Percentiles rank a stretch among this genome's conserved stretches.
phyloP scores from a whole-genome alignment of 2,329 filamentous ascomycete genomes.

The Lasiodiplodia hormozganensis region DNA sequence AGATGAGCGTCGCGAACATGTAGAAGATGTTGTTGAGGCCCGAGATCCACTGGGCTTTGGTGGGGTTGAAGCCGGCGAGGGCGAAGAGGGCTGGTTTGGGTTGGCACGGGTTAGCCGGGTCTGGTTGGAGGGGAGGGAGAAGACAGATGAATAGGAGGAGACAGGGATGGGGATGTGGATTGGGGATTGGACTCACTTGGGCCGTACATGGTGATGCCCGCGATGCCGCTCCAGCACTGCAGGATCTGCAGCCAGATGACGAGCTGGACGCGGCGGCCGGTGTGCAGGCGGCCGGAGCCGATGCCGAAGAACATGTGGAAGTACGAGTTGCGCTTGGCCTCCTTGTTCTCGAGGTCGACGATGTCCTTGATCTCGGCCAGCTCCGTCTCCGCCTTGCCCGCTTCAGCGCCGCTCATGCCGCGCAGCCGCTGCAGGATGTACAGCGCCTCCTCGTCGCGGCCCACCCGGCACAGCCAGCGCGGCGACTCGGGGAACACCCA shows the following conservation, averaged over 20 bases:
- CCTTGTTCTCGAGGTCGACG: constrained; percentile 62
- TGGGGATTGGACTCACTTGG: no score
- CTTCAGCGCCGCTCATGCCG: constrained; percentile 61
- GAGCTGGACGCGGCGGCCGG: constrained; percentile 70
- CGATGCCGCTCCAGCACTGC: constrained; percentile 74
- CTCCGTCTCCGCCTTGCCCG: constrained; percentile 64
- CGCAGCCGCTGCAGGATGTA: constrained; percentile 70
- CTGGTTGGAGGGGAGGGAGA: no score
- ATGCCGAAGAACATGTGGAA: constrained; percentile 71
- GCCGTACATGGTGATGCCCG: constrained; percentile 69
- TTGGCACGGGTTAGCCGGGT: no score
- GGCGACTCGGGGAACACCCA: constrained; percentile 76
- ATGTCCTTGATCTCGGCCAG: constrained; percentile 73
- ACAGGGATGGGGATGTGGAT: no score
- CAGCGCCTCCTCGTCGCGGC: constrained; percentile 70
- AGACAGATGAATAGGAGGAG: no score
- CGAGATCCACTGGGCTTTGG: constrained; percentile 51
- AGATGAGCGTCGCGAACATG: constrained; percentile 70
- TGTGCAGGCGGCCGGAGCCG: constrained; percentile 70
- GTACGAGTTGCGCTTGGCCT: constrained; percentile 63
- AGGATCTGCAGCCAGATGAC: constrained; percentile 76
- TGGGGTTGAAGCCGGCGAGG: constrained; percentile 68
- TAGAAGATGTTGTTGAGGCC: constrained; percentile 61
- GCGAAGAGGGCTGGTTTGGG: constrained; percentile 60
- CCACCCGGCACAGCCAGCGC: constrained; percentile 70